A percentile compares a stretch with the other conserved stretches of the same genome.
These are phyloP conservation scores for Candida rishiriensis DNA, from an alignment of 805 yeast genomes.

Conservation along the genomic window DNA sequence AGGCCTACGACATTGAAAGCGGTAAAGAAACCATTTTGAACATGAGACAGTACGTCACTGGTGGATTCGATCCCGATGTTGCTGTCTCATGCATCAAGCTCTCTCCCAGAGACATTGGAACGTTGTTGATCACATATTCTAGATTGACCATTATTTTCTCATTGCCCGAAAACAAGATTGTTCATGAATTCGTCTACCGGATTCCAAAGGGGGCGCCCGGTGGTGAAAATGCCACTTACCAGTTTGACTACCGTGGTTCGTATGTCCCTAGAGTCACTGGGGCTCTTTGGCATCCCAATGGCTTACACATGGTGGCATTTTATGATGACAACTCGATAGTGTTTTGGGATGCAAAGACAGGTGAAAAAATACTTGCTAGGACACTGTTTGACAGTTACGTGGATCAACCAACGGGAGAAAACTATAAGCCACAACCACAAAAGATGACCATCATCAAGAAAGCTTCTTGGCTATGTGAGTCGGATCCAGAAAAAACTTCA, in stretches of 20 bases:
- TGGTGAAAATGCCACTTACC: conserved; percentile 43
- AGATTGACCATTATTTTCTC: conserved; percentile 68
- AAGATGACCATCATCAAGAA: conserved; percentile 42
- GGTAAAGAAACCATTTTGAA: conserved; percentile 60
- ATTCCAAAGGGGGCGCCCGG: conserved; percentile 70
- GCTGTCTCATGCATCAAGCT: conserved; percentile 66
- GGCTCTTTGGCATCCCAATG: conserved; percentile 89
- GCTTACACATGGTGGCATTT: conserved; percentile 72
- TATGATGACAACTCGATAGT: conserved; percentile 82
- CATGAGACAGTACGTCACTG: conserved; percentile 60
- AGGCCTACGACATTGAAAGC: conserved; percentile 78
- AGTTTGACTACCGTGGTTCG: conserved; percentile 21
- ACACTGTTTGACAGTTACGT: conserved; percentile 61
- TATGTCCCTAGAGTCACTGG: conserved; percentile 32
- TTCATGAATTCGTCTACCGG: conserved; percentile 53
- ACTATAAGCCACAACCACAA: conserved; percentile 13
- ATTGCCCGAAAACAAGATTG: conserved; percentile 54
- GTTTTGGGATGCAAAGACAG: conserved; percentile 89
- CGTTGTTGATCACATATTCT: conserved; percentile 67
- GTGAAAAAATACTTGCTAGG: conserved; percentile 70
- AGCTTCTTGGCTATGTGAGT: conserved; percentile 73
- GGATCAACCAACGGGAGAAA: conserved; percentile 41
- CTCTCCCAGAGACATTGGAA: conserved; percentile 88
- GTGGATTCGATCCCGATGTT: conserved; percentile 45
- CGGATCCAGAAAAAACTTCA: conserved; percentile 77